phyloP scores from a whole-genome alignment of 1,284 basidiomycete species.

The Phlebopus sp. region DNA sequence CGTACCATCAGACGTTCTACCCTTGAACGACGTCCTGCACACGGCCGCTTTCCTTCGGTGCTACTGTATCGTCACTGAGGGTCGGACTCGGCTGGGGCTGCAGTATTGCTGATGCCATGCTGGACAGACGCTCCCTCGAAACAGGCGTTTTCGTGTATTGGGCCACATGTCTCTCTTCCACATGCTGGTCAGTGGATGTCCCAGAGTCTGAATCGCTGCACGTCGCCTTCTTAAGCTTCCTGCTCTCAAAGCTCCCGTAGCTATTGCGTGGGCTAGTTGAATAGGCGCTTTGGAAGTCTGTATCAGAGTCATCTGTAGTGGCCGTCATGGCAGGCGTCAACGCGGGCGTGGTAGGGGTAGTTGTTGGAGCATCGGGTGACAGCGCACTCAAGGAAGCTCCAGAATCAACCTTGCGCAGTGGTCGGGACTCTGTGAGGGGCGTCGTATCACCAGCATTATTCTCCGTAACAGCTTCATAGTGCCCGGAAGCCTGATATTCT shows the following conservation, averaged over 20 bases:
- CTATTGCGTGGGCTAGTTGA: slow-evolving; percentile 68
- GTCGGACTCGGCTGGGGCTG: slow-evolving; percentile 35
- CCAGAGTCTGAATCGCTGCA: slow-evolving; percentile 33
- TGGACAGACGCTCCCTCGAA: slow-evolving; percentile 42
- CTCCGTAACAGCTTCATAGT: slow-evolving; percentile 27
- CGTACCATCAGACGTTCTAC: slow-evolving; percentile 12
- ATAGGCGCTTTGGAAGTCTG: slow-evolving; percentile 82
- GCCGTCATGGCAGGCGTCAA: slow-evolving; percentile 41
- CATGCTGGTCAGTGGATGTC: slow-evolving; percentile 31
- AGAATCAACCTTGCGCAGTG: slow-evolving; percentile 37
- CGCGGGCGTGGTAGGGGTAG: slow-evolving; percentile 39
- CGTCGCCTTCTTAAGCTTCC: slow-evolving; percentile 18
- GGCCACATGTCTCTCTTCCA: slow-evolving; percentile 27
- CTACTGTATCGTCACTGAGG: slow-evolving; percentile 38
- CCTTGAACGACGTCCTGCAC: slow-evolving; percentile 21
- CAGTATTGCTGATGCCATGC: slow-evolving; percentile 39
- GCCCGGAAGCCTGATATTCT: slow-evolving; percentile 27
- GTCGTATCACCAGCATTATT: slow-evolving; percentile 20
- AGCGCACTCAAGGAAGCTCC: slow-evolving; percentile 34
- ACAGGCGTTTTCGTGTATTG: slow-evolving; percentile 31
- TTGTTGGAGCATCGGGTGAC: slow-evolving; percentile 26
- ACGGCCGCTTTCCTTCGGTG: slow-evolving; percentile 26
- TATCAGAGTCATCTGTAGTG: slow-evolving; percentile 75
- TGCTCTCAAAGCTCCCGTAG: slow-evolving; percentile 42
- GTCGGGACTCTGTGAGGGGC: slow-evolving; percentile 23